These are phyloP conservation scores for Mucor piriformis DNA, from an alignment of 371 early-diverging fungal species.

Conservation along the genomic window DNA sequence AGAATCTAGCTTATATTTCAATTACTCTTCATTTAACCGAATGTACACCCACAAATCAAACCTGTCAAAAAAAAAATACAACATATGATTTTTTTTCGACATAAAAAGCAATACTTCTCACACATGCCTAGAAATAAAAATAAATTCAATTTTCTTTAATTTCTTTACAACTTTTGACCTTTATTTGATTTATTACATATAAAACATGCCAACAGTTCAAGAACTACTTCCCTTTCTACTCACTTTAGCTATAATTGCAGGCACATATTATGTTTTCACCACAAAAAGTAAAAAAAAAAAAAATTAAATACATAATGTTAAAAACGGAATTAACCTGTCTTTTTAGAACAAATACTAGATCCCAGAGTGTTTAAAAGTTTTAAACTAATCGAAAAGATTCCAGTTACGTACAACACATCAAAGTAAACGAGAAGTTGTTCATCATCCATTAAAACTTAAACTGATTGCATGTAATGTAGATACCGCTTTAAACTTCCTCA, in stretches of 20 bases:
- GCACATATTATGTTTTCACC: constrained; percentile 13
- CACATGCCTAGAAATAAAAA: neutral
- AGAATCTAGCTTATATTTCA: too few relatives aligned
- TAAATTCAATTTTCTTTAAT: neutral
- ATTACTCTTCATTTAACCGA: too few relatives aligned
- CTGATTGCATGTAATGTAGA: constrained; percentile 34
- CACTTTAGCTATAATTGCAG: constrained; percentile 1
- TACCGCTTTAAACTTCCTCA: constrained; percentile 81
- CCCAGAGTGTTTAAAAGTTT: constrained; percentile 74
- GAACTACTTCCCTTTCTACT: constrained; percentile 15
- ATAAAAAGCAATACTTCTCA: neutral
- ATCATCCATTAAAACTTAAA: neutral
- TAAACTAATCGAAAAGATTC: constrained; percentile 67
- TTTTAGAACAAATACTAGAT: constrained; percentile 45
- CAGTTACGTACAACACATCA: constrained; percentile 76
- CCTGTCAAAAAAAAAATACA: neutral
- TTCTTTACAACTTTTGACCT: neutral
- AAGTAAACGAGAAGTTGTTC: constrained; percentile 44
- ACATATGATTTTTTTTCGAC: neutral
- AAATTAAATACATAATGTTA: neutral
- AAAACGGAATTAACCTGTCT: neutral
- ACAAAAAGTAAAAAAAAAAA: constrained; percentile 14
- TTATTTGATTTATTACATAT: neutral
- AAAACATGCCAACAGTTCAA: constrained; percentile 10
- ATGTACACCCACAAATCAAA: neutral